Evolutionary conservation across 495 filamentous ascomycete species (phyloP), one percentile per base, ranked within the genome.

Genomic region (Aspergillus hancockii): DNA sequence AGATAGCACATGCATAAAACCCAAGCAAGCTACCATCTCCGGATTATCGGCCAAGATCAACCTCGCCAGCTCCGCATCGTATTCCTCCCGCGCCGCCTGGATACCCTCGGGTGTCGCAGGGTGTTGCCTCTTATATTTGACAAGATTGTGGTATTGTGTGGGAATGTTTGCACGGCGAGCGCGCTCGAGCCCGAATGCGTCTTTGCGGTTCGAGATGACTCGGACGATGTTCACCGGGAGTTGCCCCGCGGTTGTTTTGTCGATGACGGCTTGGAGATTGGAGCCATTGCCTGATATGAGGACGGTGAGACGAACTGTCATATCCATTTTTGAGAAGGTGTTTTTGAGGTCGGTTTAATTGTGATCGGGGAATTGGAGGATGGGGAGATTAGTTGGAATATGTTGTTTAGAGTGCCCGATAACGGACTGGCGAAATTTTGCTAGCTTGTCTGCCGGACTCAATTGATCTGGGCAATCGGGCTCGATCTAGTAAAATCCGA

Each of bases 191-290:
- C 93, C 93, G 64, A 84, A 90, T 38, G 91, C 93, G 57, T 85
- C 79, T 70, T 88, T 88, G 59, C 88, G 84, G 78, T 97, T 97
- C 47, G 88, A 91, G 30, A 95, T 83, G 8, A 97, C 89, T 43
- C 88, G 87, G 31, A 88, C 71, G 62, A 97, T 90, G 31, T 74
- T 78, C 40, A 85, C 81, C 57, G 88, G 83, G 55, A 90, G 81
- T 8, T 72, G 65, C 21, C 75, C 72, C 18, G 78, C 71, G 32
- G 74, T 71, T 49, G 83, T 76, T 49, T 88, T 87, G 72, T 96
- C 88, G 66, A 97, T 94, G 40, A 97, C 81, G 32, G 92, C 92
- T 78, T 96, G 92, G 23, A 98, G 85, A 69, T 97, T 97, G 50
- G 90, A 84, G 61, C 93, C 93, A 62, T 81, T 86, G 68, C 90